phyloP scores from a whole-genome alignment of 2,329 filamentous ascomycete genomes.

The Claviceps quebecensis region DNA sequence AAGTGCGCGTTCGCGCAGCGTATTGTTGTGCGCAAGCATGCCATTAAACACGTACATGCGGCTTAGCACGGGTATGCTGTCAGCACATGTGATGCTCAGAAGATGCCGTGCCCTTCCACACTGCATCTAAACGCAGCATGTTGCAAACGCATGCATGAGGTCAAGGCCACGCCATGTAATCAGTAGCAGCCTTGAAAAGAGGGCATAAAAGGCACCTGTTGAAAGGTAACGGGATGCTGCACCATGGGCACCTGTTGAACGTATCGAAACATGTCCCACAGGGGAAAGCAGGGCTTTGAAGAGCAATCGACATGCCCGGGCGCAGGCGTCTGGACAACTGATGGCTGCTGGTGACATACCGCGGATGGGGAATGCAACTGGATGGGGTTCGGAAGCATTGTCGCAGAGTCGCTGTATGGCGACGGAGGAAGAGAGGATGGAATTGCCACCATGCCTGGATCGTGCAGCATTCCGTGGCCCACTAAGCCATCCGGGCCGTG shows the following conservation, averaged over 20 bases:
- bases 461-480: too few species aligned
- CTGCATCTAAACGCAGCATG: too few species aligned
- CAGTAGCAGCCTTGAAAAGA: constrained; percentile 39
- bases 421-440: constrained; percentile 14
- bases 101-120: too few species aligned
- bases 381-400: constrained; percentile 9
- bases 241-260: constrained; percentile 34
- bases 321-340: constrained; percentile 9
- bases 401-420: constrained; percentile 28
- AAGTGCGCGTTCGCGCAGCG: too few species aligned
- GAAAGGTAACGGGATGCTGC: constrained; percentile 36
- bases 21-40: too few species aligned
- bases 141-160: too few species aligned
- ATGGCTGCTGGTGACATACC: constrained; percentile 20
- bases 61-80: too few species aligned
- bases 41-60: too few species aligned
- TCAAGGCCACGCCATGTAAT: not conserved
- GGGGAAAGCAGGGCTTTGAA: constrained; percentile 34
- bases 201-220: constrained; percentile 36
- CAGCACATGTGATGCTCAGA: too few species aligned
- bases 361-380: constrained; percentile 14
- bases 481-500: too few species aligned
- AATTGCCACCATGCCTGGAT: too few species aligned
- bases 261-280: constrained; percentile 40
- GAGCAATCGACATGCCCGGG: constrained; percentile 24